These are phyloP conservation scores for Exophiala phaeomuriformis DNA, from an alignment of 2,329 filamentous ascomycete species.

Conservation along the genomic window DNA sequence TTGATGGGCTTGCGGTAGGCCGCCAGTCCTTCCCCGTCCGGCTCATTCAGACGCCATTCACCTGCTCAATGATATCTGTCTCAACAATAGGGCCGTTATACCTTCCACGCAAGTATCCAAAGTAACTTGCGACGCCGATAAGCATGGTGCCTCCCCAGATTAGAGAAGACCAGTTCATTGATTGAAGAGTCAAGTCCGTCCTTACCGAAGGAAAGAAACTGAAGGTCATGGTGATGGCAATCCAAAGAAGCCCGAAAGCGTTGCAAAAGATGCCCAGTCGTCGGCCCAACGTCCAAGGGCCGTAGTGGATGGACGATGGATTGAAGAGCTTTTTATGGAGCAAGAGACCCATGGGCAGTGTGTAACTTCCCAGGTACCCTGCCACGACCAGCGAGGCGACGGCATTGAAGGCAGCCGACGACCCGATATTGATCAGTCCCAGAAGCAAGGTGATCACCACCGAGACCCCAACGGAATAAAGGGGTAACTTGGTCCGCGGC, in stretches of 20 bases:
- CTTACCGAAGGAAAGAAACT: conserved; percentile 37
- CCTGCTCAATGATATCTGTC: conserved; percentile 18
- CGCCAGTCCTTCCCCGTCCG: neutral
- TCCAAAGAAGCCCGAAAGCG: conserved; percentile 37
- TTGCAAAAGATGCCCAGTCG: conserved; percentile 37
- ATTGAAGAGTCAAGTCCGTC: conserved; percentile 29
- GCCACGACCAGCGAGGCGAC: conserved; percentile 48
- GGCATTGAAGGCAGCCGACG: conserved; percentile 45
- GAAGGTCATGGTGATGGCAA: conserved; percentile 39
- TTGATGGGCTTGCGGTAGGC: too few species aligned
- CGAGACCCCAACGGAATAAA: conserved; percentile 26
- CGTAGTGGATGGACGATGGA: conserved; percentile 22
- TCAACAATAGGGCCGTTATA: conserved; percentile 31
- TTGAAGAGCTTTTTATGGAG: conserved; percentile 18
- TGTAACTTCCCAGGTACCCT: conserved; percentile 47
- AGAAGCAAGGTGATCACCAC: conserved; percentile 21
- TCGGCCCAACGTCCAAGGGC: conserved; percentile 35
- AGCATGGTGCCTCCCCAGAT: conserved; percentile 37
- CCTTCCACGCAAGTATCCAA: conserved; percentile 28
- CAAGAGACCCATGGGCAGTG: conserved; percentile 43
- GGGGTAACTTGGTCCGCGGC: conserved; percentile 43
- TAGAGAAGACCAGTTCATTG: conserved; percentile 43
- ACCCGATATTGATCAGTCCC: conserved; percentile 26
- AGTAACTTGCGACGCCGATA: conserved; percentile 38
- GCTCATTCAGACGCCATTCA: conserved; percentile 9